A percentile compares a stretch with the other conserved stretches of the same genome.
These are phyloP conservation scores for Ambrosia artemisiifolia DNA, from an alignment of 129 eudicot species.

Conservation along the genomic window DNA sequence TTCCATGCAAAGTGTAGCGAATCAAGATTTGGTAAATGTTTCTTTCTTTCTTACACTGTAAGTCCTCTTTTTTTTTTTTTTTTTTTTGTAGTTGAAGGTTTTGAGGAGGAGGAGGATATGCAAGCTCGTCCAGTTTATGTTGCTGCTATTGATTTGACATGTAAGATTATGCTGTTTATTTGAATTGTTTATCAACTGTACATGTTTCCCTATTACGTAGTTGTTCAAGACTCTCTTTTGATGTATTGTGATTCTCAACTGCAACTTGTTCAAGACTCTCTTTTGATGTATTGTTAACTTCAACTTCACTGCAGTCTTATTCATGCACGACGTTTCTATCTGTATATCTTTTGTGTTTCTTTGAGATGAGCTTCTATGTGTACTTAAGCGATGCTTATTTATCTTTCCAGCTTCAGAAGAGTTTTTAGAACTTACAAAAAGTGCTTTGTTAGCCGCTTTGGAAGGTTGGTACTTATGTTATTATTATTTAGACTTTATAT, in stretches of 20 bases:
- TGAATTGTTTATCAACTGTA: background rate
- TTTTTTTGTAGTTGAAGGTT: constrained; percentile 44
- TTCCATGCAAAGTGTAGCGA: background rate
- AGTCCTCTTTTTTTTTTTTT: background rate
- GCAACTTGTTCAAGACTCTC: background rate
- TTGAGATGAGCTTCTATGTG: background rate
- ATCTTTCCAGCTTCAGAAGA: constrained; percentile 82
- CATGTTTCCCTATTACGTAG: background rate
- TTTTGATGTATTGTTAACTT: background rate
- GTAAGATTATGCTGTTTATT: constrained; percentile 41
- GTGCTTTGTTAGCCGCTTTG: constrained; percentile 91
- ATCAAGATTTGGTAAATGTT: background rate
- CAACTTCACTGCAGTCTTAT: background rate
- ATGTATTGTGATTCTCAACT: too few relatives aligned
- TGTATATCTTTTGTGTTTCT: too few relatives aligned
- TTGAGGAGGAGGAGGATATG: constrained; percentile 76
- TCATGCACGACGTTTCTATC: background rate
- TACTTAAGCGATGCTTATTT: background rate
- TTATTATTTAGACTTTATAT: constrained; percentile 2
- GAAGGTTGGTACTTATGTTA: constrained; percentile 61
- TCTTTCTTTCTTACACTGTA: background rate
- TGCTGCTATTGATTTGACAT: constrained; percentile 89
- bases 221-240: too few relatives aligned
- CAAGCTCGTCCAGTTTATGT: constrained; percentile 94
- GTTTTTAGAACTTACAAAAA: constrained; percentile 91